Base-by-base conservation (phyloP, 805 yeast genomes). In the Kluyveromyces wickerhamii region DNA sequence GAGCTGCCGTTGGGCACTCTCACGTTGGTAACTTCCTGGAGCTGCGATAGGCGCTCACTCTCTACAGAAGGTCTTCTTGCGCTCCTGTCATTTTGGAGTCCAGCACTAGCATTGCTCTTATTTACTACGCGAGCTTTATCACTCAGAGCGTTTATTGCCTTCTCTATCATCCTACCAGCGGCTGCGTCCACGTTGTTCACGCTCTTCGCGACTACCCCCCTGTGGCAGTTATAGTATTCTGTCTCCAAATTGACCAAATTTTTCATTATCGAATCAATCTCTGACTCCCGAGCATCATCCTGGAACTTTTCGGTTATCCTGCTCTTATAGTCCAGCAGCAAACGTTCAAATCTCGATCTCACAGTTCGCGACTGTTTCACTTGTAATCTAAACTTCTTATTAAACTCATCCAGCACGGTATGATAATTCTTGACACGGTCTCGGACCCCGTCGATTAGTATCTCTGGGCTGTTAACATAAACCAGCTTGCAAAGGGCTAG, bases 361-460 rank as follows among this genome's bases (percentile, higher is more conserved):
- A 30, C 33, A 12, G 33, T 30, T 7, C 33, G 33, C 15, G 33
- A 14, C 25, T 30, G 33, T n/a, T 30, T 30, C 11, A 30, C 33
- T 4, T 30, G 33, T 12, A 30, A 12, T 21, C 25, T 30, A 22
- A 30, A 30, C n/a, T 30, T 16, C 25, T 30, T 30, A 26, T 30
- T 30, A 19, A 30, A 30, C 4, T 30, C 33, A 8, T 18, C 22
- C 23, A 30, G 22, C 6, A 30, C 33, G 4, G 21, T 19, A 13
- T 30, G 33, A 12, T 30, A 30, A 17, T 30, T 30, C 33, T 30
- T 30, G 7, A 17, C 21, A 13, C 25, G 21, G 15, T 30, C 33
- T 21, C 33, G 21, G 17, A 30, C 25, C 26, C 33, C 25, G 9
- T 30, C 33, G 8, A 30, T 22, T 9, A 30, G 33, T 13, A 30